Evolutionary conservation across 2,329 filamentous ascomycete species (phyloP).

Genomic region (Alternaria solani): DNA sequence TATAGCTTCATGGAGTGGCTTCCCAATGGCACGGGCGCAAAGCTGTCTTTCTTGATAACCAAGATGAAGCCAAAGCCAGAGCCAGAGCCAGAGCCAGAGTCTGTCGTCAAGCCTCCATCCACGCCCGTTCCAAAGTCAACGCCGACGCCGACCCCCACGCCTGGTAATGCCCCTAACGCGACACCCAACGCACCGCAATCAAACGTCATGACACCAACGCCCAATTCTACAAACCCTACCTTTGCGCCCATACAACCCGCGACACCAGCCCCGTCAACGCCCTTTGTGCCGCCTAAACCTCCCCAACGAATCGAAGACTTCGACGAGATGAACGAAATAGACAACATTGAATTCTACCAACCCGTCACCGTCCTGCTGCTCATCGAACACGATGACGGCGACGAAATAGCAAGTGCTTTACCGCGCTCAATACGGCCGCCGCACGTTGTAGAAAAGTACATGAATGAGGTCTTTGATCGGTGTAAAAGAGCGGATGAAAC

Average conservation of each 20-base stretch:
- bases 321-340: conserved; percentile 57
- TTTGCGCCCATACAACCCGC: conserved; percentile 25
- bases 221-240: conserved; percentile 14
- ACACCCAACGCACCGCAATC: conserved; percentile 18
- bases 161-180: conserved; percentile 8
- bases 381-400: conserved; percentile 59
- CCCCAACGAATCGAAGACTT: conserved; percentile 48
- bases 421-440: conserved; percentile 62
- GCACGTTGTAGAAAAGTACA: conserved; percentile 50
- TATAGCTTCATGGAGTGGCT: conserved; percentile 78
- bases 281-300: conserved; percentile 39
- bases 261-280: conserved; percentile 17
- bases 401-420: conserved; percentile 58
- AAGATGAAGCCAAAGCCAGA: conserved; percentile 63
- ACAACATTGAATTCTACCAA: conserved; percentile 65
- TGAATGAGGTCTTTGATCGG: conserved; percentile 60
- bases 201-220: conserved; percentile 4
- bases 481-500: conserved; percentile 64
- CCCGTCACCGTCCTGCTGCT: conserved; percentile 72
- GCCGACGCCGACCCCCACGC: background rate
- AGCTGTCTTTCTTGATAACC: conserved; percentile 80
- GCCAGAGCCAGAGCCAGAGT: conserved; percentile 57
- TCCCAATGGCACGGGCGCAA: conserved; percentile 66
- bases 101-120: conserved; percentile 44
- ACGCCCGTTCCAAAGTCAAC: conserved; percentile 39